Base-by-base conservation (phyloP, 257 asterid species). In the Capsicum chinense region DNA sequence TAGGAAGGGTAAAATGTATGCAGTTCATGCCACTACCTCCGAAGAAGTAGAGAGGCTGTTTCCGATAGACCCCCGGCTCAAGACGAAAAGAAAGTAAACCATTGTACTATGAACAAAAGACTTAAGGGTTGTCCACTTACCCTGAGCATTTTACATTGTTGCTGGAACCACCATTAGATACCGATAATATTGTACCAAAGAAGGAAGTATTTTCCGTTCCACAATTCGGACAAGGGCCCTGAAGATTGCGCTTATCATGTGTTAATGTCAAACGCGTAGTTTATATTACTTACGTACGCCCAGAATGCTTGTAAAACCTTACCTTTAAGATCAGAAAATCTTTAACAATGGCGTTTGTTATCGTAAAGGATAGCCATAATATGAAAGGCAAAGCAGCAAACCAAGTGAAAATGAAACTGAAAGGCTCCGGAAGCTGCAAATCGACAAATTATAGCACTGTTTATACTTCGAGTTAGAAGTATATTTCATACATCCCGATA, bases 211-310 rank as follows among this genome's bases (percentile, higher is more conserved):
- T 97, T 80, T 95, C 98, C 5, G 97, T 91, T 71, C 99, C 99
- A 87, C 99, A 97, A 89, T 93, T 95, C 12, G 99, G 99, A 86
- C 99, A 95, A 16, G 94, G 96, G 26, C 99, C 99, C 99, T 97
- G 91, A 84, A 87, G 83, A 35, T 83, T 66, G 17, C 67, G 78
- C 12, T 47, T 80, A 78, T 64, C n/a, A 66, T 85, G 7, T 15
- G 69, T 82, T 60, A 67, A 67, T 56, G 57, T 47, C 1, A 0
- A 79, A 69, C 48, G 47, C 10, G 56, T 5, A 17, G 13, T 15
- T 6, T 26, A 54, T 52, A 52, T 21, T 19, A 48, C 19, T 39
- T 69, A 69, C 21, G 4, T 35, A 21, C 10, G 4, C 78, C 11
- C 13, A 3, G 26, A 26, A 8, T 67, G 59, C 5, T 5, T 6